phyloP scores from a whole-genome alignment of 768 basidiomycete genomes.

The Calvatia gigantea region DNA sequence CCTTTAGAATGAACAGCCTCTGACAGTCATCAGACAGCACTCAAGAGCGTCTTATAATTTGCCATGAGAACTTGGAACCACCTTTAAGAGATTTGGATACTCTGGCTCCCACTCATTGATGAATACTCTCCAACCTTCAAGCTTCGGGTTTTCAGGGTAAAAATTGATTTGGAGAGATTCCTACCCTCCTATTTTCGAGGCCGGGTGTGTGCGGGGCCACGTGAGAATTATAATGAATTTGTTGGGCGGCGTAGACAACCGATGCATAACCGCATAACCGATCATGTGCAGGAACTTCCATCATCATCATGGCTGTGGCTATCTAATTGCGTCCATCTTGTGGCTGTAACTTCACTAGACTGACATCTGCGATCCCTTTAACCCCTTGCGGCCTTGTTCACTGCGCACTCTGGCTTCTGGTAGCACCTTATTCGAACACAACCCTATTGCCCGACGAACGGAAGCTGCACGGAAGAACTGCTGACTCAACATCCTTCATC shows the following conservation, averaged over 20 bases:
- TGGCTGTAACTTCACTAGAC: slow-evolving; percentile 11
- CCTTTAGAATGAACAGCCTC: slow-evolving; percentile 5
- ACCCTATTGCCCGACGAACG: slow-evolving; percentile 1
- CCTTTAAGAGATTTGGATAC: no score
- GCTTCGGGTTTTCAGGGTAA: no score
- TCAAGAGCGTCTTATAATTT: not conserved
- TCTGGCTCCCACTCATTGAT: no score
- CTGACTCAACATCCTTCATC: slow-evolving; percentile 26
- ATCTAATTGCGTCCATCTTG: slow-evolving; percentile 2
- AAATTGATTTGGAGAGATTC: no score
- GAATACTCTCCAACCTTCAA: no score
- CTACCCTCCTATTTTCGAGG: no score
- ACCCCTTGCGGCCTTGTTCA: slow-evolving; percentile 2
- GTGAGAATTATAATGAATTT: no score
- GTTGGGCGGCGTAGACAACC: no score
- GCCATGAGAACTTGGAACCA: no score
- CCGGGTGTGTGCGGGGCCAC: no score
- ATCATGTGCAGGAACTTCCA: no score
- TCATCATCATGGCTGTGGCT: slow-evolving; percentile 9
- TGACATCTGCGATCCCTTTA: slow-evolving; percentile 8
- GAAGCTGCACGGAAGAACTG: slow-evolving; percentile 13
- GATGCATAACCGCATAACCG: not conserved
- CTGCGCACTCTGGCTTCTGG: slow-evolving; percentile 9
- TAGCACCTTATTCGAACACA: slow-evolving; percentile 5
- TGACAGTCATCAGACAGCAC: slow-evolving; percentile 11